Percentiles rank a stretch among this genome's conserved stretches.
These are phyloP conservation scores for Jackrogersella minutella DNA, from an alignment of 495 filamentous ascomycete genomes.

Conservation along the genomic window DNA sequence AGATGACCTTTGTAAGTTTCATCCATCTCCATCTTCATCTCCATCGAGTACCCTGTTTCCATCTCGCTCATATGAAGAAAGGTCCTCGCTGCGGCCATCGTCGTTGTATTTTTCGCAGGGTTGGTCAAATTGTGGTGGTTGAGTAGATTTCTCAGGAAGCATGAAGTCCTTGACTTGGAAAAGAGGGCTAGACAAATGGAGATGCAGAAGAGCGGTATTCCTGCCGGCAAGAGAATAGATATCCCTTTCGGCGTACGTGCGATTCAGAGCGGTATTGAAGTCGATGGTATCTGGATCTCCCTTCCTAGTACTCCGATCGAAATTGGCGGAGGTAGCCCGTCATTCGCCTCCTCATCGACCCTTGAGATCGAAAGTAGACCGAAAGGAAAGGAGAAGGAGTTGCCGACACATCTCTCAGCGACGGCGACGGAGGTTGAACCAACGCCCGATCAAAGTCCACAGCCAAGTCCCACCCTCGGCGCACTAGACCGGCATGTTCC, in stretches of 20 bases:
- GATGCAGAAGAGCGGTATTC: constrained; percentile 60
- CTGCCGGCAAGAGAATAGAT: constrained; percentile 59
- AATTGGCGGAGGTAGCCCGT: constrained; percentile 35
- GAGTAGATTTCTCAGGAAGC: constrained; percentile 69
- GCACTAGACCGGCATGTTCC: constrained; percentile 31
- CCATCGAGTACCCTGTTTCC: not conserved
- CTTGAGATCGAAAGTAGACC: constrained; percentile 35
- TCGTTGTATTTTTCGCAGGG: constrained; percentile 61
- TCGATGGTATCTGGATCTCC: constrained; percentile 91
- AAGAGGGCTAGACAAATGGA: constrained; percentile 64
- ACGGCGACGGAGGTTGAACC: constrained; percentile 33
- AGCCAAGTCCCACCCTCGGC: constrained; percentile 39
- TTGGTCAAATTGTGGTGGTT: constrained; percentile 68
- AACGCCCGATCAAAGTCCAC: constrained; percentile 41
- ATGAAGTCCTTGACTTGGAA: constrained; percentile 69
- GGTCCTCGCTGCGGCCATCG: constrained; percentile 59
- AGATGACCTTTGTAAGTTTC: constrained; percentile 83
- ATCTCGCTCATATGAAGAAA: constrained; percentile 41
- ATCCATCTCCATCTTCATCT: constrained; percentile 4
- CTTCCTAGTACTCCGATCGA: constrained; percentile 63
- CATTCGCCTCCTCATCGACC: constrained; percentile 47
- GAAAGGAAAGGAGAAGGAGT: constrained; percentile 37
- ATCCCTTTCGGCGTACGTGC: constrained; percentile 91
- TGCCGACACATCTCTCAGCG: constrained; percentile 22
- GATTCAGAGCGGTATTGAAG: constrained; percentile 82